These are phyloP conservation scores for Panicum hallii DNA, from an alignment of 202 grass and related monocot species.

Conservation along the genomic window DNA sequence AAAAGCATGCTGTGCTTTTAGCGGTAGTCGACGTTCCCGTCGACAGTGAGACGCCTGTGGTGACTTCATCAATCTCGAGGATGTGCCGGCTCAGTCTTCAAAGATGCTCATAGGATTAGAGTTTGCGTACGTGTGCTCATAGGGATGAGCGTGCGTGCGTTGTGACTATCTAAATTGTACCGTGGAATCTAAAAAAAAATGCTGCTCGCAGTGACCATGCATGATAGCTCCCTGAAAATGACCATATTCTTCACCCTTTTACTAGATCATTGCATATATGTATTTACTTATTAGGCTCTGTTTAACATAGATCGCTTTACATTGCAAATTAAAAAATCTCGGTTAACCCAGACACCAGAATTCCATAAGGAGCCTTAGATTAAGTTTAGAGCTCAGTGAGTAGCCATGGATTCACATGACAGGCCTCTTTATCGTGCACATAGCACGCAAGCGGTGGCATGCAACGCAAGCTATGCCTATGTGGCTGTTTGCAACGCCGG, in stretches of 20 bases:
- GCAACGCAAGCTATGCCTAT: not conserved
- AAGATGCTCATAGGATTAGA: too few species aligned
- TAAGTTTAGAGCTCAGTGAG: not conserved
- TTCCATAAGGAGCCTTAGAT: not conserved
- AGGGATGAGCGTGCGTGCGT: too few species aligned
- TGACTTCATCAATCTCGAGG: too few species aligned
- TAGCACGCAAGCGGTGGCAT: not conserved
- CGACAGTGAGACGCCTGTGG: too few species aligned
- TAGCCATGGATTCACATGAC: conserved; percentile 4
- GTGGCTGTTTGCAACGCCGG: not conserved
- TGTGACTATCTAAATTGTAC: too few species aligned
- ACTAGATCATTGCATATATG: not conserved
- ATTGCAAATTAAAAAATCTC: not conserved
- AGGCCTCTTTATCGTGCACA: not conserved
- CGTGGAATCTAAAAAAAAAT: not conserved
- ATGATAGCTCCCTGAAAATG: not conserved
- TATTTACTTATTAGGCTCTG: not conserved
- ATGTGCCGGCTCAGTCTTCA: too few species aligned
- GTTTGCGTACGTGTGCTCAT: too few species aligned
- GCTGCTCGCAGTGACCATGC: not conserved
- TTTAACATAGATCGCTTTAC: not conserved
- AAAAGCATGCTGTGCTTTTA: not conserved
- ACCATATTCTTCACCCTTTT: not conserved
- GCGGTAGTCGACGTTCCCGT: too few species aligned
- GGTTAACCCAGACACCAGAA: not conserved